Evolutionary conservation across 2,329 filamentous ascomycete genomes (phyloP), one percentile per base, ranked within the genome.

Genomic region (Epichloe coenophiala): DNA sequence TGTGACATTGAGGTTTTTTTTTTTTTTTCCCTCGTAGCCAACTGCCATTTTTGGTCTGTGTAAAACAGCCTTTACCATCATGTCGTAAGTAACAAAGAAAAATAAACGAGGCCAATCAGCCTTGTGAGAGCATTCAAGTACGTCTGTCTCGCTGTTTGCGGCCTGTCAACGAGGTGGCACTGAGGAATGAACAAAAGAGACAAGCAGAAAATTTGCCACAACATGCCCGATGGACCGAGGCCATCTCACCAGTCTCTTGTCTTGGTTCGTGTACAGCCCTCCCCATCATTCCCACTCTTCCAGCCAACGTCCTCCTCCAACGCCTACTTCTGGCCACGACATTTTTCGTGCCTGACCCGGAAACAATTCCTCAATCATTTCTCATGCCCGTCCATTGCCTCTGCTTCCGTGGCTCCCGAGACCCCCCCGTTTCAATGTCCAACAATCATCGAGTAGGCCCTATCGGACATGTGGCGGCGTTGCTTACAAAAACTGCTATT

Each of bases 371-470:
- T 13, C 13, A 3, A 33, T 45, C 27, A 23, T 33, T n/a, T 35
- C 5, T 17, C 12, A 31, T 46, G 35, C 35, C 40, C 21, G 35
- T 15, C 15, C 7, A 41, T 36, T 36, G 27, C 36, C 46, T 37
- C 15, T 21, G 45, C 17, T 6, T 31, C 40, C 33, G 31, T 15
- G 38, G 31, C 39, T 41, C 37, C 51, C 40, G 42, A n/a, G 19
- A 19, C 35, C 5, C n/a, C 38, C 11, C 11, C 2, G 33, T n/a
- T 31, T 39, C 39, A 50, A 53, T 47, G 27, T 48, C 42, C 51
- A 51, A 51, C 27, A 49, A 33, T 44, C 13, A 40, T 45, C 39
- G 45, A 43, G 35, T 51, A 45, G 45, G 35, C 27, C 45, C 35
- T 48, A 8, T 40, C 31, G 36, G 48, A 36, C 48, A 46, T 38